Conservation (phyloP, 2,329 filamentous ascomycete species). For the Thielaviopsis euricoi region DNA sequence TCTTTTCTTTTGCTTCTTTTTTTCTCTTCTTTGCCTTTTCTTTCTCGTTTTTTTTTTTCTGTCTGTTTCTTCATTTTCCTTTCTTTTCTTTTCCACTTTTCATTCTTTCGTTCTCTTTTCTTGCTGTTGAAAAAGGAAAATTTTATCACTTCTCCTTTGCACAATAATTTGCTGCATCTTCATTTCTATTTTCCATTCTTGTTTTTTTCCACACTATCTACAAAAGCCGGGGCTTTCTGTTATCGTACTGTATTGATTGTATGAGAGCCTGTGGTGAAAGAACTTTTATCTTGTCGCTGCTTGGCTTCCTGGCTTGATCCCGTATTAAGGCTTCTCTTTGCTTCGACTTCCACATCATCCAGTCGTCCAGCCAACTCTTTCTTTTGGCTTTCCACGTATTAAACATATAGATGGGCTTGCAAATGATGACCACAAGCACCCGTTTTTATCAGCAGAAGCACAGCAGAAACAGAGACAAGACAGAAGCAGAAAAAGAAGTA, state of each 20-base stretch:
- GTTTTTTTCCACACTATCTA: not conserved
- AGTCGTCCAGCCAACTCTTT: not conserved
- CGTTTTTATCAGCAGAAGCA: no score
- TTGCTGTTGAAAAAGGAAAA: not conserved
- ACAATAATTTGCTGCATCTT: not conserved
- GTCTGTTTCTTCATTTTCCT: no score
- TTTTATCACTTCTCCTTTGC: not conserved
- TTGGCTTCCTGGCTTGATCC: not conserved
- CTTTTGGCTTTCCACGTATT: not conserved
- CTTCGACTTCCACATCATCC: not conserved
- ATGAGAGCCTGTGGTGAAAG: not conserved
- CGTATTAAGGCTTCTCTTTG: not conserved
- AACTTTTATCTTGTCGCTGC: not conserved
- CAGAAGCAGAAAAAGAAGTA: not conserved
- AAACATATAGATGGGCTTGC: no score
- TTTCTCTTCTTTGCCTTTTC: not conserved
- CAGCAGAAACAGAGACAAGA: no score
- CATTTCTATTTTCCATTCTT: not conserved
- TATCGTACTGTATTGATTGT: conserved; percentile 1
- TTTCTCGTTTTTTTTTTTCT: not conserved
- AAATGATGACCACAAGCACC: no score
- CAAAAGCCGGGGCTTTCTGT: not conserved
- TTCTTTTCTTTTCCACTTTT: no score
- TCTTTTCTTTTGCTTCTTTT: not conserved
- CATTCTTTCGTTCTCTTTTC: not conserved